Percentiles rank a stretch among this genome's conserved stretches.
Evolutionary conservation across 192 early-diverging fungal genomes (phyloP).

Genomic region (Backusella australiensis): DNA sequence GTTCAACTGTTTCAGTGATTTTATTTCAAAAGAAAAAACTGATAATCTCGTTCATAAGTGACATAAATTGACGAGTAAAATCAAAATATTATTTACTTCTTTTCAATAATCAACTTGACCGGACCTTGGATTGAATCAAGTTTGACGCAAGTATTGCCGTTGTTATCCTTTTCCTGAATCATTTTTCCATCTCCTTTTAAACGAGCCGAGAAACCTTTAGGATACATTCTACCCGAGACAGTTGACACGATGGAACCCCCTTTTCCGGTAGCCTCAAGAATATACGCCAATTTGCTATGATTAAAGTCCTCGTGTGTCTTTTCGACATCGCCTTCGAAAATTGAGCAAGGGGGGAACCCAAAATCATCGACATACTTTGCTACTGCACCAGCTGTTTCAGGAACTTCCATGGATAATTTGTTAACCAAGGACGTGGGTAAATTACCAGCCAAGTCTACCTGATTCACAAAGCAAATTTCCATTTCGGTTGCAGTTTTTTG

Average conservation of each 20-base stretch:
- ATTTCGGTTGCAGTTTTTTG: slow-evolving; percentile 26
- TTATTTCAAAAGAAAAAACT: no score
- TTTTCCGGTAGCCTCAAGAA: slow-evolving; percentile 30
- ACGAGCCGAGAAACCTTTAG: slow-evolving; percentile 43
- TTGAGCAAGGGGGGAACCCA: slow-evolving; percentile 45
- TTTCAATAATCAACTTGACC: not conserved
- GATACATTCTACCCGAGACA: slow-evolving; percentile 43
- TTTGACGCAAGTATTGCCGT: not conserved
- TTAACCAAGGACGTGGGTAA: slow-evolving; percentile 46
- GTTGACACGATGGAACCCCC: slow-evolving; percentile 19
- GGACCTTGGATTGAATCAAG: not conserved
- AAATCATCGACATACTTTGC: slow-evolving; percentile 41
- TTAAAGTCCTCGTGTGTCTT: slow-evolving; percentile 39
- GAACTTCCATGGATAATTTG: slow-evolving; percentile 39
- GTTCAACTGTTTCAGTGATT: no score
- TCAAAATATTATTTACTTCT: not conserved
- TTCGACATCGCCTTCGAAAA: slow-evolving; percentile 21
- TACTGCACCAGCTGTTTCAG: slow-evolving; percentile 42
- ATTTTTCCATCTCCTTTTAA: not conserved
- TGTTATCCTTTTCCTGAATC: not conserved
- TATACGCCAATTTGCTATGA: slow-evolving; percentile 28
- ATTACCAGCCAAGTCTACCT: slow-evolving; percentile 49
- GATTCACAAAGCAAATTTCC: slow-evolving; percentile 44
- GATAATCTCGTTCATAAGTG: no score
- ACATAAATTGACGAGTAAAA: not conserved